Conservation (phyloP, 2,329 filamentous ascomycete genomes). For the Claviceps sp. region DNA sequence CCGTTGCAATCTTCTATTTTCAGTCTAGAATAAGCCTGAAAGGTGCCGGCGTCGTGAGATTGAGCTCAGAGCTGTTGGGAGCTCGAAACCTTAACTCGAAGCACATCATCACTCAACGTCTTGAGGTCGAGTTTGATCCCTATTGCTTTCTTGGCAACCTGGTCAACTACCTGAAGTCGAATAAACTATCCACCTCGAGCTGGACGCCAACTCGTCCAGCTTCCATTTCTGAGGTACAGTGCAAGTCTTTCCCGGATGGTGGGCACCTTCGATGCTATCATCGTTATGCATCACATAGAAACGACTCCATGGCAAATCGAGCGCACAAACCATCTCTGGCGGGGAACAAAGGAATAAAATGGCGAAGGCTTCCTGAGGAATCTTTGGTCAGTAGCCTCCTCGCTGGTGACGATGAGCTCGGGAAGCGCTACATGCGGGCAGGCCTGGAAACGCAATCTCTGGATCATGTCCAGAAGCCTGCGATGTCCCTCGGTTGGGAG, state of each 20-base stretch:
- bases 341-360: conserved; percentile 47
- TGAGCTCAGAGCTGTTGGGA: conserved; percentile 25
- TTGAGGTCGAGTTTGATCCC: conserved; percentile 24
- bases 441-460: conserved; percentile 6
- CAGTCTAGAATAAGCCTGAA: conserved; percentile 20
- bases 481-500: conserved; percentile 3
- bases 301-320: conserved; percentile 47
- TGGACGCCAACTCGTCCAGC: conserved; percentile 14
- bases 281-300: conserved; percentile 29
- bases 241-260: conserved; percentile 17
- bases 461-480: conserved; percentile 8
- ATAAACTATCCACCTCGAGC: neutral
- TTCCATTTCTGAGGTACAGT: conserved; percentile 12
- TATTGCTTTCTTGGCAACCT: conserved; percentile 33
- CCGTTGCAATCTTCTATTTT: too few relatives aligned
- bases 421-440: conserved; percentile 22
- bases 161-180: conserved; percentile 21
- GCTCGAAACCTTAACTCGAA: conserved; percentile 33
- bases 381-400: conserved; percentile 50
- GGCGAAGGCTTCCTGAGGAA: conserved; percentile 49
- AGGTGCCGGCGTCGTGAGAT: conserved; percentile 44
- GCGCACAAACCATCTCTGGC: conserved; percentile 46
- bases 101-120: conserved; percentile 31
- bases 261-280: conserved; percentile 19
- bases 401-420: conserved; percentile 43